Percentiles rank a stretch among this genome's conserved stretches.
Conservation (phyloP, 345 rosid species). For the Reutealis trisperma region DNA sequence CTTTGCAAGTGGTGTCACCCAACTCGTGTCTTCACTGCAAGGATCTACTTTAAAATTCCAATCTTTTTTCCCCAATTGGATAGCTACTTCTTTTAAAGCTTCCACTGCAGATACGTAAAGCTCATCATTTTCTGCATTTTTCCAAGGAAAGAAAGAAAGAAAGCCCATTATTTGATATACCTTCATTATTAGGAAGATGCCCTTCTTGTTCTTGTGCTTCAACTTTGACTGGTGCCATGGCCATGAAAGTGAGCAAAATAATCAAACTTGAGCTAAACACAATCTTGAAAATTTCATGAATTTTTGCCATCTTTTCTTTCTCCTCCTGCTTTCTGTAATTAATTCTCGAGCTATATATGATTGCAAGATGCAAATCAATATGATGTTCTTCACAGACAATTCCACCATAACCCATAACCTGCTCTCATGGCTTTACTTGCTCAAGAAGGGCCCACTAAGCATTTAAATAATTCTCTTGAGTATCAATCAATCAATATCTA, state of each 20-base stretch:
- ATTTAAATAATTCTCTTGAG: too few relatives aligned
- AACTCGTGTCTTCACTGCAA: conserved; percentile 7
- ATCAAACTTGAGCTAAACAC: neutral
- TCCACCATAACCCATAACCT: too few relatives aligned
- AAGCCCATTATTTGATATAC: neutral
- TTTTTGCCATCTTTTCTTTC: neutral
- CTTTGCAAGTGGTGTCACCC: conserved; percentile 2
- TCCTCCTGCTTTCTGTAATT: too few relatives aligned
- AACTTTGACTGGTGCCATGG: neutral
- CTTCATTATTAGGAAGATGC: conserved; percentile 2
- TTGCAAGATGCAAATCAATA: too few relatives aligned
- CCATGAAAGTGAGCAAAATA: neutral
- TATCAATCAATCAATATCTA: too few relatives aligned
- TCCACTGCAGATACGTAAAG: neutral
- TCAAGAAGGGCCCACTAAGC: too few relatives aligned
- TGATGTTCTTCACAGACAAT: too few relatives aligned
- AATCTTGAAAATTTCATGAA: neutral
- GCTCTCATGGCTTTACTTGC: too few relatives aligned
- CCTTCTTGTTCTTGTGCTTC: neutral
- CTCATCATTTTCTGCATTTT: neutral
- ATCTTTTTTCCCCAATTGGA: conserved; percentile 11
- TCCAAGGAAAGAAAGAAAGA: neutral
- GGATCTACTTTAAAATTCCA: conserved; percentile 7
- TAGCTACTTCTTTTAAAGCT: conserved; percentile 5
- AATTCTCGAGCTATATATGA: too few relatives aligned